Evolutionary conservation across 202 grass and related monocot genomes (phyloP).

Genomic region (Elaeis oleifera): DNA sequence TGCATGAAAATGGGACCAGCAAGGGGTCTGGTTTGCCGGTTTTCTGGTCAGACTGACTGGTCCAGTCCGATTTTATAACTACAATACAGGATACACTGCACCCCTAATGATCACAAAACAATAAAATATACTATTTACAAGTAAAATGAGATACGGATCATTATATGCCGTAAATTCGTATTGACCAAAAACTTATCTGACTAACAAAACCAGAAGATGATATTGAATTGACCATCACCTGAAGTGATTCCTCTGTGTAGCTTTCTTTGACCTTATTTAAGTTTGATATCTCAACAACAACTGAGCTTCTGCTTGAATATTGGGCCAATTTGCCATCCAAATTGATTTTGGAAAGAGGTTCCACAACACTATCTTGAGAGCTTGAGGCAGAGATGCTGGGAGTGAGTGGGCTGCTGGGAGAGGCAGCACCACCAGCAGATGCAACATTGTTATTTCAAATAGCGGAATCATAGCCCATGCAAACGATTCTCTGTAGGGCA

Average conservation of each 20-base stretch:
- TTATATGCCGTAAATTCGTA: no score
- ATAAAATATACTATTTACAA: no score
- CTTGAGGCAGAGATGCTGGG: constrained; percentile 74
- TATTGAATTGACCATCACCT: constrained; percentile 36
- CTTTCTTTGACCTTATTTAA: constrained; percentile 98
- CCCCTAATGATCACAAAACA: no score
- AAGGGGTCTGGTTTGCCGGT: no score
- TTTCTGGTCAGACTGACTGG: no score
- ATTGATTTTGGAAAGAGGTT: constrained; percentile 77
- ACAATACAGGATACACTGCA: no score
- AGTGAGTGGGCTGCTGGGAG: constrained; percentile 81
- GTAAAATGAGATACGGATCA: no score
- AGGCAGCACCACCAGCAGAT: constrained; percentile 45
- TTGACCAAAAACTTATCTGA: constrained; percentile 7
- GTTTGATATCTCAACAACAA: constrained; percentile 93
- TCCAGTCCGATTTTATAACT: no score
- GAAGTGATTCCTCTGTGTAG: constrained; percentile 95
- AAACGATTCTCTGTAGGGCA: constrained; percentile 88
- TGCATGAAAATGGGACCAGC: no score
- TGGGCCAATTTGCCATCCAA: constrained; percentile 79
- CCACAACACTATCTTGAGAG: constrained; percentile 68
- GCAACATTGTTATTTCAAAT: constrained; percentile 72
- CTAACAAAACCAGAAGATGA: constrained; percentile 17
- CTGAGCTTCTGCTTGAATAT: constrained; percentile 80
- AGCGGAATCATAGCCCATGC: constrained; percentile 93